Base-by-base conservation (phyloP, 1,139 yeast genomes). In the Nakaseomyces glabratus region DNA sequence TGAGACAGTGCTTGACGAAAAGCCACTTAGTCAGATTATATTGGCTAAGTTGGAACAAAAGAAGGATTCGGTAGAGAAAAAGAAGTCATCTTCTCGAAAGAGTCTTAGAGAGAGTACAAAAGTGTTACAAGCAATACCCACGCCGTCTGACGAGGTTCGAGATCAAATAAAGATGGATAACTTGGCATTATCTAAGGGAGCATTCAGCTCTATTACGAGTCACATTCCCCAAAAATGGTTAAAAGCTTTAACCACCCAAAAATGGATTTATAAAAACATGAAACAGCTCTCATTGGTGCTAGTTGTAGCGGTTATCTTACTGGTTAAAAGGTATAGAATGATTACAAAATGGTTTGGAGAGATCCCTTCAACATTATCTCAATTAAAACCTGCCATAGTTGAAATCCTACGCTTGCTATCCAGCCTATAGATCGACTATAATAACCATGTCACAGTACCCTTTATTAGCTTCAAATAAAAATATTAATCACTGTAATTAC, bases 371-470 rank as follows among this genome's bases (percentile, higher is more conserved):
- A 6, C 10, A 4, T 6, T 26, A 26, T n/a, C 20, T 15, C 30
- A 26, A 9, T 4, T 26, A 4, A 26, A 26, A 7, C 35, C 41
- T 19, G 38, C 39, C 12, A 24, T 40, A 11, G 24, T 29, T 19
- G 33, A 31, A 22, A 18, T 38, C 11, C 23, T 40, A 12, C 38
- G 33, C 20, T 33, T 40, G 17, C 37, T 40, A 14, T 36, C 42
- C 12, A 40, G 39, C 36, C 33, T 40, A 15, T 40, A 35, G 28
- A 24, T n/a, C n/a, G n/a, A n/a, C n/a, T n/a, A n/a, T n/a, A n/a
- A n/a, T n/a, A n/a, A n/a, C n/a, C n/a, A n/a, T n/a, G n/a, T n/a
- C n/a, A n/a, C n/a, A n/a, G n/a, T n/a, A n/a, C n/a, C n/a, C n/a
- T n/a, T n/a, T n/a, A n/a, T n/a, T n/a, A n/a, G n/a, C n/a, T n/a